Base-by-base conservation (phyloP, 1,284 basidiomycete species). In the Tilletia indica region DNA sequence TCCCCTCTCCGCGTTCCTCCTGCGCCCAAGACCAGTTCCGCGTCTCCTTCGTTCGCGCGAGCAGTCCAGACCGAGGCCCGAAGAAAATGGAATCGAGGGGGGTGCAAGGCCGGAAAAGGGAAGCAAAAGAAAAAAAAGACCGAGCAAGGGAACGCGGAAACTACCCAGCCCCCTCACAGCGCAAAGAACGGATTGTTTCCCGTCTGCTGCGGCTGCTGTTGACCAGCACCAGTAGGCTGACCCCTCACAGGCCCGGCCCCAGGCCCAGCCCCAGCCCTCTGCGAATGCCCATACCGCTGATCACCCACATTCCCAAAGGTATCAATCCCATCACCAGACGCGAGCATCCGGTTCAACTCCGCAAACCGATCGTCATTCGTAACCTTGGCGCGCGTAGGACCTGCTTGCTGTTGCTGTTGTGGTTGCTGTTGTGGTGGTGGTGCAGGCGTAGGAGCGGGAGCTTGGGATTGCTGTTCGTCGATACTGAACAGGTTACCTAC, bases 241-340 rank as follows among this genome's bases (percentile, higher is more conserved):
- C 67, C 68, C 4, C 47, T 19, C 34, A 64, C 9, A 34, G 36
- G 31, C 36, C 36, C 38, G 42, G 9, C 42, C 42, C 9, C 42
- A 45, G 42, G 25, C 25, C 25, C 25, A 31, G 25, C 25, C 0
- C 25, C 25, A 31, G 25, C 25, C 25, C 25, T 31, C 58, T 36
- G 25, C 8, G 58, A 36, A 21, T 64, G 61, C 16, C 54, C 70
- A 47, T 16, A 64, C 16, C 82, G 75, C 78, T 81, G 77, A 31
- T 83, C 82, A 58, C 82, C 82, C 63, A 78, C 77, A 74, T 84
- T 84, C 21, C 82, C 82, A 70, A 84, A 84, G 12, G 82, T 84
- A 67, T 84, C 82, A 8, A 81, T 70, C 16, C 81, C 82, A 16
- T 84, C 82, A 36, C 82, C 82, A 3, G 74, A 70, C 9, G 82